These are phyloP conservation scores for Rhizopogon vinicolor DNA, from an alignment of 768 basidiomycete species.

Conservation along the genomic window DNA sequence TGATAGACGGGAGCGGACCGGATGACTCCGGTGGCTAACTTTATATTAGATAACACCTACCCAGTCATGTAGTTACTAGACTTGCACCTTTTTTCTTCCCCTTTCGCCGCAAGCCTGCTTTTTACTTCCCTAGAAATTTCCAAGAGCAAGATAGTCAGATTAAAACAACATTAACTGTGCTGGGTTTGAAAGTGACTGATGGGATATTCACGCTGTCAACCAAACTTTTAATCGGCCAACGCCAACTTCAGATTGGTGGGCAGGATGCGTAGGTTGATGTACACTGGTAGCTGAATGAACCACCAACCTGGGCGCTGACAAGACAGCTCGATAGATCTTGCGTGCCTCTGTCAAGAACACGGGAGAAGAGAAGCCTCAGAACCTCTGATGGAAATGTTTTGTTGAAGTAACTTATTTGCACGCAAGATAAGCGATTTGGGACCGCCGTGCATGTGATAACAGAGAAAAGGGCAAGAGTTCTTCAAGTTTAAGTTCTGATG, in stretches of 20 bases:
- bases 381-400: not conserved
- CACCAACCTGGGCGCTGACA: constrained; percentile 70
- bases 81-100: constrained; percentile 15
- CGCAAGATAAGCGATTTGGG: constrained; percentile 60
- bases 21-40: too few relatives aligned
- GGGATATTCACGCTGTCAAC: not conserved
- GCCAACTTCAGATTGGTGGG: not conserved
- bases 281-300: constrained; percentile 31
- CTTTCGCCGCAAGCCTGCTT: constrained; percentile 17
- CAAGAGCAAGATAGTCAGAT: not conserved
- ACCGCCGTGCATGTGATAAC: not conserved
- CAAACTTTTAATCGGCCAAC: not conserved
- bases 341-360: constrained; percentile 57
- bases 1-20: not conserved
- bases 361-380: not conserved
- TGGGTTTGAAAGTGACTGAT: not conserved
- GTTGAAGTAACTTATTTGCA: constrained; percentile 54
- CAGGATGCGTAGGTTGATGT: not conserved
- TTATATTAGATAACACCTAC: too few relatives aligned
- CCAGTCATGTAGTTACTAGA: not conserved
- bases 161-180: not conserved
- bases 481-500: not conserved
- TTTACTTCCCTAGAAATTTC: not conserved
- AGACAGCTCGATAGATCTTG: constrained; percentile 70
- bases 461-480: not conserved